A percentile compares a stretch with the other conserved stretches of the same genome.
These are phyloP conservation scores for Discostella stelligera DNA, from an alignment of 352 stramenopile species.

Conservation along the genomic window DNA sequence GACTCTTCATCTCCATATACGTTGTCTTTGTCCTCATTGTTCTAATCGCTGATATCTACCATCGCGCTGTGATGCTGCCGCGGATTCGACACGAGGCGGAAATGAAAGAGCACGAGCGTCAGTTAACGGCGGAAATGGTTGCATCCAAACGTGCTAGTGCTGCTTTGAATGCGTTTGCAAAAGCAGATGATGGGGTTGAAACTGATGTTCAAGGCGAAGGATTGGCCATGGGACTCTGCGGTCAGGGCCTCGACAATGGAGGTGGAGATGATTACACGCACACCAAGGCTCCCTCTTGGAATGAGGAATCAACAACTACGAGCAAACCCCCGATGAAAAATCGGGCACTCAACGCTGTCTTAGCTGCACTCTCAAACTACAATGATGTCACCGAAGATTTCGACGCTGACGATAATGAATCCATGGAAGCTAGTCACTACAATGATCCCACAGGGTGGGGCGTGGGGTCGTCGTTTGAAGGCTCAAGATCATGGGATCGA, in stretches of 20 bases:
- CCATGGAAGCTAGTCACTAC: background rate
- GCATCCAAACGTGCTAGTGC: constrained; percentile 24
- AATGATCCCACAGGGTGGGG: constrained; percentile 42
- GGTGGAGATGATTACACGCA: constrained; percentile 7
- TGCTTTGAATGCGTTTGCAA: constrained; percentile 33
- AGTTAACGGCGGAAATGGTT: constrained; percentile 37
- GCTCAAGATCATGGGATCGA: constrained; percentile 48
- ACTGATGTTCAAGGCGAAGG: background rate
- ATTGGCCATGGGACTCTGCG: background rate
- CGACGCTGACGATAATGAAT: constrained; percentile 1
- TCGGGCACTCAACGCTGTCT: constrained; percentile 43
- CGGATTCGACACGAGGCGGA: constrained; percentile 40
- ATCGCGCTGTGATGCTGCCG: constrained; percentile 72
- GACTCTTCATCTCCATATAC: constrained; percentile 77
- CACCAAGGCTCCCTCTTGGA: constrained; percentile 12
- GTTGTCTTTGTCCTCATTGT: constrained; percentile 81
- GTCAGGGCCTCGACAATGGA: background rate
- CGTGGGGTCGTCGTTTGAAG: constrained; percentile 44
- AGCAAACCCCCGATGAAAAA: constrained; percentile 17
- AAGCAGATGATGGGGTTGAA: background rate
- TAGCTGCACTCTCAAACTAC: constrained; percentile 69
- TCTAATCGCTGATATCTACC: constrained; percentile 79
- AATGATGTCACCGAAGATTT: constrained; percentile 38
- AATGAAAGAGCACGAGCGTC: constrained; percentile 44
- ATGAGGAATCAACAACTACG: constrained; percentile 7